phyloP scores from a whole-genome alignment of 345 rosid species.

The Eucalyptus tenuipes region DNA sequence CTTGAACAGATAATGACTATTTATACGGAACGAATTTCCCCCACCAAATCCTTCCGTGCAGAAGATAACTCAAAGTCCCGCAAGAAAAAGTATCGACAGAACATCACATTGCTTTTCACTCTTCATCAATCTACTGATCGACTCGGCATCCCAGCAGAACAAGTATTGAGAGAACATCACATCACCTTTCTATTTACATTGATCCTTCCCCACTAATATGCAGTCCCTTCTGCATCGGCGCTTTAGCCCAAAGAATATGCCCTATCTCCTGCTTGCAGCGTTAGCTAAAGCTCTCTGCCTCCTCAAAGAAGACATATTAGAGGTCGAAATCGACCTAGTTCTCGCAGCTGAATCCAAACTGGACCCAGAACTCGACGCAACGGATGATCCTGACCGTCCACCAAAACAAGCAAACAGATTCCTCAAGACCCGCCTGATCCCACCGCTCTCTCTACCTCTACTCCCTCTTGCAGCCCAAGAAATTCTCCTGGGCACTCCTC shows the following conservation, averaged over 20 bases:
- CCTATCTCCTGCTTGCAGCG: background rate
- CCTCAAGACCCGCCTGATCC: conserved; percentile 31
- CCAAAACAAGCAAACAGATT: conserved; percentile 48
- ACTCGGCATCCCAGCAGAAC: background rate
- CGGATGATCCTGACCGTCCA: background rate
- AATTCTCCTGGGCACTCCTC: conserved; percentile 64
- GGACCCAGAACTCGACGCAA: conserved; percentile 6
- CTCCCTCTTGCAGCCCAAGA: conserved; percentile 56
- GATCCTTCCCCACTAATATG: background rate
- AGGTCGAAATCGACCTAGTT: background rate
- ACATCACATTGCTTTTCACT: background rate
- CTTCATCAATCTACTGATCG: background rate
- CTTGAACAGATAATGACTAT: no score
- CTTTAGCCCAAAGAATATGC: background rate
- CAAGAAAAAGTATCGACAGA: background rate
- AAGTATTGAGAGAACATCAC: background rate
- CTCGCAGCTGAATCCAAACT: conserved; percentile 8
- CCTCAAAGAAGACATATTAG: conserved; percentile 2
- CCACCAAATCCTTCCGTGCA: background rate
- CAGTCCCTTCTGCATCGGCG: background rate
- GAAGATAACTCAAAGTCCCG: background rate
- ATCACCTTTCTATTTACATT: background rate
- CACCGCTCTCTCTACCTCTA: conserved; percentile 39
- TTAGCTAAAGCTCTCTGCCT: conserved; percentile 15
- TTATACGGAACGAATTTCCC: background rate